Evolutionary conservation across 164 flowering plant genomes (phyloP), one percentile per base, ranked within the genome.

Genomic region (Tetrastigma voinierianum): DNA sequence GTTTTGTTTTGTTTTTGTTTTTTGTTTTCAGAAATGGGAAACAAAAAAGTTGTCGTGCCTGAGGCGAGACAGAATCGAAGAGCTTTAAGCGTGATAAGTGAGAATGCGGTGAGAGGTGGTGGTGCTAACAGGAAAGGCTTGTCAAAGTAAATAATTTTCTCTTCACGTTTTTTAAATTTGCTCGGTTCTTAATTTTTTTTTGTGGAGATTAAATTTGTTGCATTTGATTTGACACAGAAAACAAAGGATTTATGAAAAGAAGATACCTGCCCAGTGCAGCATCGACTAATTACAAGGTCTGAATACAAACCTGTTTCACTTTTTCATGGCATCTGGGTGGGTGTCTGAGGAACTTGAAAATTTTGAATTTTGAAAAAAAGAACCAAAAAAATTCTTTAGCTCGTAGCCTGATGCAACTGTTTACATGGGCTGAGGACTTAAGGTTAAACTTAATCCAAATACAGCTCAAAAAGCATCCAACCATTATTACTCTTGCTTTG

Each of bases 231-330:
- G 32, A 16, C 7, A 25, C 72, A 81, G 87, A 64, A 74, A 67
- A n/a, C 68, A 79, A 61, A 80, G 32, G 46, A 46, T 66, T 2
- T 77, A 67, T 51, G 80, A 77, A 23, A 74, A 75, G 70, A 81
- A 70, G 24, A 67, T n/a, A 51, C 70, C 61, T 5, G 68, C 74
- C n/a, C 69, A 51, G 73, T 51, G 12, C 81, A 82, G 12, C 81
- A 80, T 46, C 52, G 84, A 64, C 85, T 85, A 15, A 47, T 81
- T 59, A 82, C 87, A 47, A 83, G 87, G 87, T 83, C 65, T 14
- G 67, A 43, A 43, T 51, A 45, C 46, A 20, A n/a, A 13, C 18
- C 46, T 47, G 2, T 10, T 63, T 67, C 44, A 18, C 61, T 3
- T 62, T n/a, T 49, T 65, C 45, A 57, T 14, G 12, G 43, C 13